Base-by-base conservation (phyloP, 306 rosid species). In the Quercus berberidifolia region DNA sequence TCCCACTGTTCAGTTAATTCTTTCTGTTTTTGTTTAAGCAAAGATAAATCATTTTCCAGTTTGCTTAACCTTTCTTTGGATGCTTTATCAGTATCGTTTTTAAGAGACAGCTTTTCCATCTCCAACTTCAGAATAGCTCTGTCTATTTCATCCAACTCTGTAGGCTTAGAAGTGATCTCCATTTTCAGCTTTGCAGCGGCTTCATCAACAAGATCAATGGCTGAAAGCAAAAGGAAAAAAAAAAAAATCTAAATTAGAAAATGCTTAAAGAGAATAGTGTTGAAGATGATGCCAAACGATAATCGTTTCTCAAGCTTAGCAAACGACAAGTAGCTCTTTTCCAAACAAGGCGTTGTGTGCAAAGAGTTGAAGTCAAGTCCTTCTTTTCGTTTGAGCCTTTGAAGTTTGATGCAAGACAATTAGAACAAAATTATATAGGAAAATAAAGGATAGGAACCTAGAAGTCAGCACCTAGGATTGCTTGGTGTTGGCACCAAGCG, bases 151-250 rank as follows among this genome's bases (percentile, higher is more conserved):
- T 93, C 97, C 88, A 96, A 83, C 83, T 96, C 99, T 1, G 89
- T 96, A 76, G 99, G 98, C 89, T 96, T 96, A 57, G 98, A 96
- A 67, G 99, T 91, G 70, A 96, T 93, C 84, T 96, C 98, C 96
- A 96, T 93, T 86, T 93, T 96, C 87, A 96, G 86, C 85, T 93
- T 93, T 23, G 99, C 98, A 74, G 98, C 99, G 79, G 99, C 98
- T 85, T 96, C 99, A 81, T 96, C 99, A 43, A 96, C 99, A 26
- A 93, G 96, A 87, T 96, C 98, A 82, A 96, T 96, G 74, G 99
- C 99, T 93, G 92, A 76, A 89, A 84, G 68, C 19, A 38, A 41
- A 28, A 88, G 69, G 74, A 5, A 6, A 38, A 6, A 28, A 76
- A 35, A 38, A 38, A 28, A 88, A 73, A 70, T 6, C 51, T 46